Evolutionary conservation across 352 stramenopile species (phyloP).

Genomic region (Peronospora destructor): DNA sequence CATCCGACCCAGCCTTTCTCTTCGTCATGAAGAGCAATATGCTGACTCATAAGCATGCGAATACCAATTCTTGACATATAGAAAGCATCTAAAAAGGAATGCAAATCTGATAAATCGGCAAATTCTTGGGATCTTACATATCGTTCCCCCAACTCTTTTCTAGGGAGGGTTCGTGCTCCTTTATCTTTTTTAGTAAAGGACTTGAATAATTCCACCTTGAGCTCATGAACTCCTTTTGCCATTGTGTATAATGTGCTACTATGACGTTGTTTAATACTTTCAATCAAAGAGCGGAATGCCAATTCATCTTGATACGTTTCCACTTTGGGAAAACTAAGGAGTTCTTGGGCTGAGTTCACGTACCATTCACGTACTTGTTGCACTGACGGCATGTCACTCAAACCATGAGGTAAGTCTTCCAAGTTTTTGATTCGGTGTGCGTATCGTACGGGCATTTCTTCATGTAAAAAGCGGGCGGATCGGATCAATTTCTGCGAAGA

Average conservation of each 20-base stretch:
- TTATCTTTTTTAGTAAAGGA: slow-evolving; percentile 51
- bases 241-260: slow-evolving; percentile 98
- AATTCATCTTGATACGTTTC: slow-evolving; percentile 85
- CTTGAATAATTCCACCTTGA: slow-evolving; percentile 87
- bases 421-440: slow-evolving; percentile 94
- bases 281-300: slow-evolving; percentile 90
- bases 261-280: slow-evolving; percentile 96
- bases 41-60: slow-evolving; percentile 99
- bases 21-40: slow-evolving; percentile 93
- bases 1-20: slow-evolving; percentile 86
- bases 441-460: slow-evolving; percentile 97
- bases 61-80: slow-evolving; percentile 99
- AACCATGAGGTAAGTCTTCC: slow-evolving; percentile 90
- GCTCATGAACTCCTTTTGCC: slow-evolving; percentile 97
- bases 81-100: slow-evolving; percentile 98
- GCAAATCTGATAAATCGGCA: slow-evolving; percentile 89
- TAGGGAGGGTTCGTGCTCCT: slow-evolving; percentile 9
- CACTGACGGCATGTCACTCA: slow-evolving; percentile 91
- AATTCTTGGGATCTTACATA: slow-evolving; percentile 79
- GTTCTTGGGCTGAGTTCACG: slow-evolving; percentile 93
- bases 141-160: slow-evolving; percentile 53
- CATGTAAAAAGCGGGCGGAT: slow-evolving; percentile 94
- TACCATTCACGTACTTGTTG: slow-evolving; percentile 96
- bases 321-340: slow-evolving; percentile 82
- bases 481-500: slow-evolving; percentile 83